Percentiles rank a stretch among this genome's conserved stretches.
These are phyloP conservation scores for Ceratonia siliqua DNA, from an alignment of 306 rosid genomes.

Conservation along the genomic window DNA sequence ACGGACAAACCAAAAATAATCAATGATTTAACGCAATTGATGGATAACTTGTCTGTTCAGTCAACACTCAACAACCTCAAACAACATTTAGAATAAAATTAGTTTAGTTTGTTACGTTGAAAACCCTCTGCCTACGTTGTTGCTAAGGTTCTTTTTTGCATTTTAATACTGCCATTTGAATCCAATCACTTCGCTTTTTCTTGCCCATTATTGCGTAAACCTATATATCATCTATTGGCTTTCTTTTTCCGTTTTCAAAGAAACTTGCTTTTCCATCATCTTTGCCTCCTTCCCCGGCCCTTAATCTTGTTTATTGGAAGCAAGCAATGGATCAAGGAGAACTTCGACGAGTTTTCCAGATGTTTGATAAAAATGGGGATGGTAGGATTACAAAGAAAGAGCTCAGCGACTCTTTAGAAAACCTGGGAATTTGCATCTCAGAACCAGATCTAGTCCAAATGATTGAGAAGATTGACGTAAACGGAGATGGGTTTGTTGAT, in stretches of 20 bases:
- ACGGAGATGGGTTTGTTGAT: constrained; percentile 50
- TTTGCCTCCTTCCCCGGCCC: not conserved
- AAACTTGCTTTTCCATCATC: not conserved
- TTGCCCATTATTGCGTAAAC: not conserved
- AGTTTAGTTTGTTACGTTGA: not conserved
- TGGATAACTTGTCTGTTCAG: not conserved
- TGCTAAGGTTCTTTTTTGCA: too few species aligned
- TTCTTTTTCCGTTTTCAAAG: too few species aligned
- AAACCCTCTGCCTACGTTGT: not conserved
- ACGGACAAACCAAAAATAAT: constrained; percentile 32
- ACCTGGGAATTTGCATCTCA: constrained; percentile 37
- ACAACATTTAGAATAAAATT: not conserved
- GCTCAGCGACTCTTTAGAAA: constrained; percentile 40
- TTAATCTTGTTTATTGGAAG: not conserved
- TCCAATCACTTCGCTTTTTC: not conserved
- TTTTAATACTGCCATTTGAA: not conserved
- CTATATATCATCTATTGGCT: too few species aligned
- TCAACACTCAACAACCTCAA: constrained; percentile 13
- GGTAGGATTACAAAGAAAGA: constrained; percentile 43
- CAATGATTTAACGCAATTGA: constrained; percentile 26
- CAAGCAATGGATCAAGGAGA: constrained; percentile 40
- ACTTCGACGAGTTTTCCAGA: constrained; percentile 44
- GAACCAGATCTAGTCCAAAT: constrained; percentile 41
- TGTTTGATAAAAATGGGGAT: constrained; percentile 52
- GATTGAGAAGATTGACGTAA: constrained; percentile 49